Evolutionary conservation across 768 basidiomycete genomes (phyloP), one percentile per base, ranked within the genome.

Genomic region (Boletus vinaceobasis): DNA sequence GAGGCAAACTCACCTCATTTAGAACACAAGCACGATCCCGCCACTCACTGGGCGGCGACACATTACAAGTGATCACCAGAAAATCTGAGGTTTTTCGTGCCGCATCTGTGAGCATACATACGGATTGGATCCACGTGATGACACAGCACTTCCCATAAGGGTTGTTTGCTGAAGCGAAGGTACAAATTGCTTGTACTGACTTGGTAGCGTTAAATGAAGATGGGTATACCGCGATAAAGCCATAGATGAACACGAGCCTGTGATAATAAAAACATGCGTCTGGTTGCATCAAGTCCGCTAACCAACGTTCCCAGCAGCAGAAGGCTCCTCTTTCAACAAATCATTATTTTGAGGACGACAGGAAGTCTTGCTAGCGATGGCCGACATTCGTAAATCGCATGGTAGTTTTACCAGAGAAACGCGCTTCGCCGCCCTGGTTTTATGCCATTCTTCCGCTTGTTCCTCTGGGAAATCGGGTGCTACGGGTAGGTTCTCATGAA

Each of bases 391-490:
- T 53, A 81, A 65, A 50, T 77, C 73, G 10, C 87, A 82, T 23
- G 90, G 90, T 26, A 92, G 69, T 55, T 81, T 79, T 42, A 92
- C 87, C 40, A 93, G 75, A 10, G 90, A 93, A 9, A 93, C 92
- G 9, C 91, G 86, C 61, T 90, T 88, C 14, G 89, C 90, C 35
- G 86, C 87, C 45, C 86, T 84, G 2, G 92, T 94, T 68, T 85
- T 85, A 71, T 90, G 77, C 92, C 92, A 94, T 48, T 87, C 86
- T 67, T 93, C 91, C n/a, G 92, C 90, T 69, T 86, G 78, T 67
- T 92, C 89, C 43, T 80, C 78, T 27, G 68, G 67, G 21, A 65
- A 73, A 63, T 85, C 83, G 17, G 68, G 69, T 31, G 74, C 75
- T 23, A 75, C 76, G 58, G 72, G 75, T 60, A 75, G 76, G 48